phyloP scores from a whole-genome alignment of 75 land plant genomes.

The Cupressus sempervirens region DNA sequence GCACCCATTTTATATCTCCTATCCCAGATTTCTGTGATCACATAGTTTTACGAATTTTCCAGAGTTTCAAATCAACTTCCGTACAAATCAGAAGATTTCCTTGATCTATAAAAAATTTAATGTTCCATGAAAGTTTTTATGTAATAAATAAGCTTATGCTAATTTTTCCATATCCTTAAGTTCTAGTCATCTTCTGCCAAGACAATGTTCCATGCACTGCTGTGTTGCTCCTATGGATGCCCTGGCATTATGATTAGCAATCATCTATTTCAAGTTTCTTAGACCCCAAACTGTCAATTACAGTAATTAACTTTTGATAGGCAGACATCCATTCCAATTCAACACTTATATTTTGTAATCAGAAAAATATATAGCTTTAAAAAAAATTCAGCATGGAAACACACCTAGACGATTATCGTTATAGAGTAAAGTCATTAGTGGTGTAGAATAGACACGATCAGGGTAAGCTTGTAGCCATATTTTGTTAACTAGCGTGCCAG shows the following conservation, averaged over 20 bases:
- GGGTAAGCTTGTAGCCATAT: conserved; percentile 34
- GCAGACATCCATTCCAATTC: neutral
- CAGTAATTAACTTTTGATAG: neutral
- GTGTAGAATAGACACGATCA: conserved; percentile 34
- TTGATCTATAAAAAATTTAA: neutral
- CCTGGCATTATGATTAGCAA: neutral
- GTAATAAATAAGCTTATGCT: neutral
- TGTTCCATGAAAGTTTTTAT: neutral
- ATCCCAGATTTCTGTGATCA: neutral
- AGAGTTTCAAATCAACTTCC: neutral
- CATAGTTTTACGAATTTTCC: neutral
- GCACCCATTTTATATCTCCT: neutral
- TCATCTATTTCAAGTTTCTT: neutral
- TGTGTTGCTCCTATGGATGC: neutral
- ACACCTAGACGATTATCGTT: conserved; percentile 30
- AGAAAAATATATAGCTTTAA: too few species aligned
- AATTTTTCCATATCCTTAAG: neutral
- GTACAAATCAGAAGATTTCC: neutral
- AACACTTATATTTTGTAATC: neutral
- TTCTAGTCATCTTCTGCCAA: neutral
- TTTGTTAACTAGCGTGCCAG: conserved; percentile 33
- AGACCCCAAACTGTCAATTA: neutral
- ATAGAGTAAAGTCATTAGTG: conserved; percentile 22
- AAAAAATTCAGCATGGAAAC: neutral
- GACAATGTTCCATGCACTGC: neutral